These are phyloP conservation scores for Moringa oleifera DNA, from an alignment of 345 rosid genomes.

Conservation along the genomic window DNA sequence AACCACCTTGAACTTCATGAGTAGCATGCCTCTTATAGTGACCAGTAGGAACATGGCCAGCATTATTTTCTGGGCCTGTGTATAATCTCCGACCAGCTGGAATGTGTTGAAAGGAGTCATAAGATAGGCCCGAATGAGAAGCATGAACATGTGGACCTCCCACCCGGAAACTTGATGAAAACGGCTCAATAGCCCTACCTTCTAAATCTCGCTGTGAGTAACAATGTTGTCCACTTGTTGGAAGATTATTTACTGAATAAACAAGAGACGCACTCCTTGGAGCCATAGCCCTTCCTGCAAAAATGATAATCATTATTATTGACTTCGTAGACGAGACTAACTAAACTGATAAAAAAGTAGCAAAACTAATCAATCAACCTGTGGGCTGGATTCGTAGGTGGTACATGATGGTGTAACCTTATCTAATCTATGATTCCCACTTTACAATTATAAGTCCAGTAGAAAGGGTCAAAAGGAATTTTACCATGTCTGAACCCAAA, in stretches of 20 bases:
- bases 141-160: slow-evolving; percentile 12
- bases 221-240: slow-evolving; percentile 10
- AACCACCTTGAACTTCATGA: slow-evolving; percentile 18
- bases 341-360: no score
- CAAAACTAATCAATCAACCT: no score
- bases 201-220: slow-evolving; percentile 13
- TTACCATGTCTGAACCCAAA: neutral
- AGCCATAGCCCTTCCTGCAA: slow-evolving; percentile 25
- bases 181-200: slow-evolving; percentile 11
- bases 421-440: no score
- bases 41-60: slow-evolving; percentile 12
- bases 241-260: slow-evolving; percentile 15
- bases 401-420: neutral
- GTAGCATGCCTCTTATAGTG: slow-evolving; percentile 3
- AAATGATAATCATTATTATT: no score
- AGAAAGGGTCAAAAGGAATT: no score
- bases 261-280: slow-evolving; percentile 17
- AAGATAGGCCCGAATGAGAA: slow-evolving; percentile 9
- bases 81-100: slow-evolving; percentile 16
- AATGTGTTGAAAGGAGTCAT: slow-evolving; percentile 13
- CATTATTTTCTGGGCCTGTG: slow-evolving; percentile 14
- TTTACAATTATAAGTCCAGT: no score
- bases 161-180: slow-evolving; percentile 13
- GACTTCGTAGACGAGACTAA: neutral
- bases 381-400: no score